These are phyloP conservation scores for Polysphondylium violaceum DNA, from an alignment of 78 protist species.

Conservation along the genomic window DNA sequence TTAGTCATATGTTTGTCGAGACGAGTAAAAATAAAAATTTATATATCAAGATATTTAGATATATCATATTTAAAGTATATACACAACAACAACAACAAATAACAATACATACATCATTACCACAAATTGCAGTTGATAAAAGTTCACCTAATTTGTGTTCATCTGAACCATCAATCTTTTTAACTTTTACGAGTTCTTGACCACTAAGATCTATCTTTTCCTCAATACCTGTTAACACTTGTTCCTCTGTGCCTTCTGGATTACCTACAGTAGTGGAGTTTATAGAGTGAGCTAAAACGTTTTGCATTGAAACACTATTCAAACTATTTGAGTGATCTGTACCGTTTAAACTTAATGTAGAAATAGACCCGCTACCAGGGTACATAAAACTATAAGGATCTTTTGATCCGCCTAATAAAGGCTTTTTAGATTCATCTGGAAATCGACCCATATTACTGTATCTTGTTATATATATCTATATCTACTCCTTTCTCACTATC, in stretches of 20 bases:
- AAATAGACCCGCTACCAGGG: slow-evolving; percentile 52
- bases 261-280: background rate
- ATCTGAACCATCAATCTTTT: slow-evolving; percentile 59
- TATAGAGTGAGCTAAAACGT: no score
- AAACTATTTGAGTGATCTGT: background rate
- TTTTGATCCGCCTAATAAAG: slow-evolving; percentile 20
- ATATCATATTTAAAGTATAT: no score
- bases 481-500: background rate
- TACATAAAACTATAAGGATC: slow-evolving; percentile 77
- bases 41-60: no score
- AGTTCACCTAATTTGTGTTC: slow-evolving; percentile 79
- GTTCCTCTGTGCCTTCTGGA: background rate
- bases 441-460: slow-evolving; percentile 47
- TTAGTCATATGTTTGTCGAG: no score
- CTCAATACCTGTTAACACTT: slow-evolving; percentile 29
- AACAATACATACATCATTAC: slow-evolving; percentile 47
- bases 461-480: background rate
- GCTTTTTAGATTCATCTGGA: slow-evolving; percentile 50
- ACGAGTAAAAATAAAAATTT: no score
- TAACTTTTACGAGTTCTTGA: background rate
- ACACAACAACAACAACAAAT: background rate
- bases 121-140: slow-evolving; percentile 82
- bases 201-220: slow-evolving; percentile 25
- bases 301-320: background rate
- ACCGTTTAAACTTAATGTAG: slow-evolving; percentile 28